Evolutionary conservation across 805 yeast genomes (phyloP).

Genomic region (Alloascoidea africana): DNA sequence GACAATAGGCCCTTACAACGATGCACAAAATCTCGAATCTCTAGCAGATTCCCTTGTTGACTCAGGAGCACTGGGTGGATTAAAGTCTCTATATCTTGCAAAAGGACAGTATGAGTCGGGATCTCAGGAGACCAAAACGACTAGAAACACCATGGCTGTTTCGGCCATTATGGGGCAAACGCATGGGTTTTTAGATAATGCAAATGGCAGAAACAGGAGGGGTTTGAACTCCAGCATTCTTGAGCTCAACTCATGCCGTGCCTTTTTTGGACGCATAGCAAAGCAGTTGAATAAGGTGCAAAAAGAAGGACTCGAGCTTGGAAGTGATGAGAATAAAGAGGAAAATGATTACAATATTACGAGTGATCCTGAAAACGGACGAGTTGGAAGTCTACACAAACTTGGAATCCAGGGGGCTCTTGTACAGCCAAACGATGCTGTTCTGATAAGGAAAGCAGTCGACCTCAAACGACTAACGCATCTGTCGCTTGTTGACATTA

Average conservation of each 20-base stretch:
- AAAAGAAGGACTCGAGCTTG: slow-evolving; percentile 6
- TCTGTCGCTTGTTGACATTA: slow-evolving; percentile 5
- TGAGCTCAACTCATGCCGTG: too few species aligned
- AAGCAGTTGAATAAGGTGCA: too few species aligned
- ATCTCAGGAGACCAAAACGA: too few species aligned
- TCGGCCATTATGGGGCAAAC: too few species aligned
- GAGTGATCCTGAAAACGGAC: background rate
- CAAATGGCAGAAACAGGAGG: too few species aligned
- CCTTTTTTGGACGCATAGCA: too few species aligned
- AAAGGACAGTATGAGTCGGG: too few species aligned
- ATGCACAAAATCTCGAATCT: background rate
- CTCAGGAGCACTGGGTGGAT: background rate
- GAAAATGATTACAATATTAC: slow-evolving; percentile 4
- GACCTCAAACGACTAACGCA: slow-evolving; percentile 2
- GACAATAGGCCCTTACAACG: background rate
- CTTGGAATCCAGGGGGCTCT: slow-evolving; percentile 7
- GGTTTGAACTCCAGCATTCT: too few species aligned
- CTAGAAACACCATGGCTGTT: too few species aligned
- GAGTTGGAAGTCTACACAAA: slow-evolving; percentile 2
- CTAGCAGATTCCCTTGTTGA: background rate
- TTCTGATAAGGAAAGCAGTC: slow-evolving; percentile 3
- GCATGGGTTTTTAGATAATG: too few species aligned
- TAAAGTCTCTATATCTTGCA: background rate
- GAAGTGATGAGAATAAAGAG: slow-evolving; percentile 9
- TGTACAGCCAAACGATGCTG: slow-evolving; percentile 5